Evolutionary conservation across 2,329 filamentous ascomycete species (phyloP), one percentile per base, ranked within the genome.

Genomic region (Magnaporthales sp.): DNA sequence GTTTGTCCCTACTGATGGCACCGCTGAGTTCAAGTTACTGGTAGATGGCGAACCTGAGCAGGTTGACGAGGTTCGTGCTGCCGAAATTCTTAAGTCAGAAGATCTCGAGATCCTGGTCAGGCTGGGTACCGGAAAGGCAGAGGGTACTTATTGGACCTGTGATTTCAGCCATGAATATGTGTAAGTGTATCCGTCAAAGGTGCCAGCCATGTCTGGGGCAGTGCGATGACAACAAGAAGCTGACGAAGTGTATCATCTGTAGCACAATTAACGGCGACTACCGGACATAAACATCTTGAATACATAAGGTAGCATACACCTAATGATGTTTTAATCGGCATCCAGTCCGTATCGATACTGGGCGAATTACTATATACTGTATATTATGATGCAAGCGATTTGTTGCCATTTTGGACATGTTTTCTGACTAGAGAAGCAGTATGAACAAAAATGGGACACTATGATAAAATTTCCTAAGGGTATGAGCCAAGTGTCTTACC

Each of bases 161-260:
- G 92, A 96, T 76, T 92, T 93, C 71, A 92, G 89, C 74, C 91
- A 93, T 74, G 91, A 93, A 81, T 96, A 87, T 74, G 86, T 86
- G 75, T 74, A 69, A 76, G 73, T 75, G 24, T 22, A 26, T 56
- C 11, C 31, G 31, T 8, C 2, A 61, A 19, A 13, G 15, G n/a
- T 22, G n/a, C 5, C 8, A 26, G 9, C 27, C 10, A 3, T 56
- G 29, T 26, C 38, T 32, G 29, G 24, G 4, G 5, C 46, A 11
- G 4, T 22, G 24, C 62, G 6, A 3, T 30, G 29, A 27, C 22
- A 19, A 61, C 15, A 62, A 29, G 8, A n/a, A 46, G 31, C 67
- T 66, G 58, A 67, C 68, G 51, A 67, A 67, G 65, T 77, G 77
- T 51, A 86, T 84, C 6, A 89, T 89, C 54, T 68, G 67, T 66